These are phyloP conservation scores for Teunomyces cretensis DNA, from an alignment of 805 yeast species.

Conservation along the genomic window DNA sequence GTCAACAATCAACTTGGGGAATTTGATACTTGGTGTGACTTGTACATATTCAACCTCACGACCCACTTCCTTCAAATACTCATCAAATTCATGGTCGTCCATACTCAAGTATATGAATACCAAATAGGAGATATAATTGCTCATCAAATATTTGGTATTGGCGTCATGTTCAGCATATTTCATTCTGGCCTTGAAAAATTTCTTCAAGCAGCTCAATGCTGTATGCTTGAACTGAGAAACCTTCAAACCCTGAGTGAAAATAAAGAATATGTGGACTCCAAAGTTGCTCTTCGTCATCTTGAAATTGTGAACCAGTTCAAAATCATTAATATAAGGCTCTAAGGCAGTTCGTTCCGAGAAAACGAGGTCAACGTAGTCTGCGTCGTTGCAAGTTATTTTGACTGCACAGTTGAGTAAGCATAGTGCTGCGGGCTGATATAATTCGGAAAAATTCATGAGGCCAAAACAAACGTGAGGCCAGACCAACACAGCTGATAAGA, in stretches of 20 bases:
- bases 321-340: slow-evolving; percentile 38
- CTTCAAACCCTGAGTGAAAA: slow-evolving; percentile 57
- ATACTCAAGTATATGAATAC: slow-evolving; percentile 33
- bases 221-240: slow-evolving; percentile 54
- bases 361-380: slow-evolving; percentile 24
- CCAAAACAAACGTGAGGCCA: slow-evolving; percentile 45
- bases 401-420: slow-evolving; percentile 27
- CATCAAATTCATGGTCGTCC: slow-evolving; percentile 23
- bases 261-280: slow-evolving; percentile 48
- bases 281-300: slow-evolving; percentile 45
- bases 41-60: slow-evolving; percentile 14
- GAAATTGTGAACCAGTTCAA: slow-evolving; percentile 44
- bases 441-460: slow-evolving; percentile 24
- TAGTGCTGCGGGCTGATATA: slow-evolving; percentile 34
- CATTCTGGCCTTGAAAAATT: slow-evolving; percentile 44
- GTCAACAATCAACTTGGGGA: slow-evolving; percentile 31
- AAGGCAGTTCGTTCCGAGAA: slow-evolving; percentile 36
- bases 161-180: slow-evolving; percentile 19
- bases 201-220: slow-evolving; percentile 46
- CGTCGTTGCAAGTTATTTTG: slow-evolving; percentile 22
- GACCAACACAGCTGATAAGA: slow-evolving; percentile 46
- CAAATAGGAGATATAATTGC: slow-evolving; percentile 17
- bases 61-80: slow-evolving; percentile 21
- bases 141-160: background rate
- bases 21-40: slow-evolving; percentile 7